phyloP scores from a whole-genome alignment of 1,284 basidiomycete species.

The Serendipita sp. region DNA sequence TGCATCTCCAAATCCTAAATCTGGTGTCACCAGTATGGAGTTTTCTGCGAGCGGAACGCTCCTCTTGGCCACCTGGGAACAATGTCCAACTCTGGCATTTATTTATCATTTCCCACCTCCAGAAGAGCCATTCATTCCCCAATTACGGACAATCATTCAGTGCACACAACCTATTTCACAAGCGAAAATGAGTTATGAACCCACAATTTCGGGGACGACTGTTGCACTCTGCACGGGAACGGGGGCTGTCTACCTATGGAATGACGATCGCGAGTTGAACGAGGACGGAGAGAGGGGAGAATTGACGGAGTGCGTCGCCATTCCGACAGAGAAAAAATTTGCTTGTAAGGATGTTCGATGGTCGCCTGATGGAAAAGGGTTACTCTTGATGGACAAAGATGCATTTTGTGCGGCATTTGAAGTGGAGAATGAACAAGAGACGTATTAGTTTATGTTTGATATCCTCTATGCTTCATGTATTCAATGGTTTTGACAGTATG shows the following conservation, averaged over 20 bases:
- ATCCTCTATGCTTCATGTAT: neutral
- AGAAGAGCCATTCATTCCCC: conserved; percentile 38
- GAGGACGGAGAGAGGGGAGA: conserved; percentile 41
- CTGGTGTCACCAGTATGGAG: conserved; percentile 51
- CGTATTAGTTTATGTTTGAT: neutral
- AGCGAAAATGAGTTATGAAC: conserved; percentile 54
- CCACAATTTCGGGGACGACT: conserved; percentile 45
- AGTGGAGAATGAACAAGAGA: conserved; percentile 23
- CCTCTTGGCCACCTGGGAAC: conserved; percentile 55
- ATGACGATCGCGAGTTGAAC: conserved; percentile 53
- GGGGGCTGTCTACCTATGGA: conserved; percentile 64
- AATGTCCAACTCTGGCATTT: conserved; percentile 39
- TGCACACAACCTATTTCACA: conserved; percentile 45
- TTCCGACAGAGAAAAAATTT: conserved; percentile 51
- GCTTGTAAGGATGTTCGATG: conserved; percentile 50
- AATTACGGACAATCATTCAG: conserved; percentile 47
- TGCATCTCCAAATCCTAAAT: conserved; percentile 29
- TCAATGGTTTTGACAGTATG: neutral
- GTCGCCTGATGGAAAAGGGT: conserved; percentile 73
- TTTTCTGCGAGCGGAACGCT: conserved; percentile 66
- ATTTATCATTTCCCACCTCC: conserved; percentile 49
- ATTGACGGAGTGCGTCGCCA: conserved; percentile 68
- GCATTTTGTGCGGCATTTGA: conserved; percentile 76
- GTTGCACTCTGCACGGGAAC: conserved; percentile 55
- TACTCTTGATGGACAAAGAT: conserved; percentile 55